phyloP scores from a whole-genome alignment of 1,284 basidiomycete species.

The Lignosus rhinocerotis region DNA sequence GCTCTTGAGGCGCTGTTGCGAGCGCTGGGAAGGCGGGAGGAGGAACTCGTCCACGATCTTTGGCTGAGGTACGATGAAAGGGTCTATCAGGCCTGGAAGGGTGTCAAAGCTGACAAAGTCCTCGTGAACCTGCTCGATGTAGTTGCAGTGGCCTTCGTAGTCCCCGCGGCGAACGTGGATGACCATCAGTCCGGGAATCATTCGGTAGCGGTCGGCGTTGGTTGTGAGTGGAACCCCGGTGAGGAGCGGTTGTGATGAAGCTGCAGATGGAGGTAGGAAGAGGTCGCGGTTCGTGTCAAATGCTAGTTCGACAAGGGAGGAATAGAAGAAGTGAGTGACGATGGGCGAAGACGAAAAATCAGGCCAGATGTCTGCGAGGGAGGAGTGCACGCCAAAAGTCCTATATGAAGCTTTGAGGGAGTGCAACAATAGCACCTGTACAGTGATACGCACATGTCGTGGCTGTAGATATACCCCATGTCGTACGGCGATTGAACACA shows the following conservation, averaged over 20 bases:
- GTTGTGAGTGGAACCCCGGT: not conserved
- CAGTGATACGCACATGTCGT: conserved; percentile 33
- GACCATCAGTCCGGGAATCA: conserved; percentile 47
- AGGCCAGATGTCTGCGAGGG: conserved; percentile 38
- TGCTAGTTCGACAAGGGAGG: conserved; percentile 39
- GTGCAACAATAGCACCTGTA: conserved; percentile 22
- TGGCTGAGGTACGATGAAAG: conserved; percentile 22
- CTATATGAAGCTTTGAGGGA: conserved; percentile 20
- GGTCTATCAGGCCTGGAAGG: conserved; percentile 43
- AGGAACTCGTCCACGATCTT: not conserved
- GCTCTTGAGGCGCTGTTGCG: conserved; percentile 26
- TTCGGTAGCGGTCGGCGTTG: conserved; percentile 18
- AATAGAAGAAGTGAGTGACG: conserved; percentile 39
- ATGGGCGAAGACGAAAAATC: conserved; percentile 38
- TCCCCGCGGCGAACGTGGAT: conserved; percentile 66
- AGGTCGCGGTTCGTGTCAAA: conserved; percentile 37
- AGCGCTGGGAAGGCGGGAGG: conserved; percentile 18
- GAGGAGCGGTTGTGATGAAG: conserved; percentile 11
- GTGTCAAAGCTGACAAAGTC: conserved; percentile 43
- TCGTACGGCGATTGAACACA: conserved; percentile 12
- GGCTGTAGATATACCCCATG: conserved; percentile 44
- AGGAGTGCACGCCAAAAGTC: conserved; percentile 34
- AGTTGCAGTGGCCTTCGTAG: conserved; percentile 51
- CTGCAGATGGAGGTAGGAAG: conserved; percentile 25
- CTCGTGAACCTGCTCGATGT: conserved; percentile 43